These are phyloP conservation scores for Podospora pseudopauciseta DNA, from an alignment of 495 filamentous ascomycete species.

Conservation along the genomic window DNA sequence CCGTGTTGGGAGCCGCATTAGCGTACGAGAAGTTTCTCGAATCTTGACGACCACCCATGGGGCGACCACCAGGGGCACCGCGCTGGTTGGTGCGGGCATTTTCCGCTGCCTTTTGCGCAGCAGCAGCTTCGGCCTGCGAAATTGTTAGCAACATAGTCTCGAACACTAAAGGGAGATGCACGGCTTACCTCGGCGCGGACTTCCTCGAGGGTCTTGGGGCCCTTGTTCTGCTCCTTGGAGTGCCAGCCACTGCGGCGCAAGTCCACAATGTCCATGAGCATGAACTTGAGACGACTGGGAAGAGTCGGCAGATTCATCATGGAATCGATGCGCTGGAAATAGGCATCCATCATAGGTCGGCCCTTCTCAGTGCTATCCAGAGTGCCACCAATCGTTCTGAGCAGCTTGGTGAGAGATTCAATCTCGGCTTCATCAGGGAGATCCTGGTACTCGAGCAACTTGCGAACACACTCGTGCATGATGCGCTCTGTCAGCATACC, in stretches of 20 bases:
- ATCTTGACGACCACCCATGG: conserved; percentile 76
- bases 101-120: conserved; percentile 65
- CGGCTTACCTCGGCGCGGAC: conserved; percentile 74
- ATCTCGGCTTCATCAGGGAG: conserved; percentile 92
- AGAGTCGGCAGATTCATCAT: conserved; percentile 75
- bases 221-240: conserved; percentile 85
- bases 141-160: conserved; percentile 20
- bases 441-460: conserved; percentile 92
- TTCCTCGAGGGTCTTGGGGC: conserved; percentile 92
- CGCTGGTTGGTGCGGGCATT: conserved; percentile 56
- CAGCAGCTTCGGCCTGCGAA: conserved; percentile 58
- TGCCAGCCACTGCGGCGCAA: conserved; percentile 70
- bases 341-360: conserved; percentile 79
- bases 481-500: conserved; percentile 98
- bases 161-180: neutral
- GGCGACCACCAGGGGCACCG: conserved; percentile 61
- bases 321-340: conserved; percentile 79
- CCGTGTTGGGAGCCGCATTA: conserved; percentile 65
- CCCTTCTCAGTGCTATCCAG: conserved; percentile 80
- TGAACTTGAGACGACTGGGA: conserved; percentile 85
- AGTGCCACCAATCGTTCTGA: conserved; percentile 84
- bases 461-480: conserved; percentile 99
- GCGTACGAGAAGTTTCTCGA: conserved; percentile 72
- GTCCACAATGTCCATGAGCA: conserved; percentile 93
- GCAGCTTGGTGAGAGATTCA: conserved; percentile 86